phyloP scores from a whole-genome alignment of 2,329 filamentous ascomycete genomes.

The Aspergillus sp. region DNA sequence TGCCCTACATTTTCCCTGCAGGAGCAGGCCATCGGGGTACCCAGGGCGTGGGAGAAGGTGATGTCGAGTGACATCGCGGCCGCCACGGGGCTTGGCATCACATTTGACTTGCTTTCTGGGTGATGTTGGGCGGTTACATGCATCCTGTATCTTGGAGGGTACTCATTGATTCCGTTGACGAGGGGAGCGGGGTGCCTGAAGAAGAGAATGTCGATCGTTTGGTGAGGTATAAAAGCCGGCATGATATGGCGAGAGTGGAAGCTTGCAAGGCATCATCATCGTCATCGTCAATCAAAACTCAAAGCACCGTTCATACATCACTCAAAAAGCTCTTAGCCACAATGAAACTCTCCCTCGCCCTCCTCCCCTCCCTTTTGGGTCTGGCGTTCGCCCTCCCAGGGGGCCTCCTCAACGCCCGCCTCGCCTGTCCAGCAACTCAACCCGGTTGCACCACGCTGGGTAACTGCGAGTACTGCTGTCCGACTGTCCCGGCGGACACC shows the following conservation, averaged over 20 bases:
- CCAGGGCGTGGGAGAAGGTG: neutral
- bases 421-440: neutral
- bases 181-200: neutral
- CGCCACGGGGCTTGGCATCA: neutral
- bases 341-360: slow-evolving; percentile 1
- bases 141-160: neutral
- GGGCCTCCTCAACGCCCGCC: neutral
- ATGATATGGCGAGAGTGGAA: neutral
- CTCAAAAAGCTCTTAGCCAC: neutral
- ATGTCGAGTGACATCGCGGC: neutral
- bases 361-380: neutral
- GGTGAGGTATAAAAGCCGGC: neutral
- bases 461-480: slow-evolving; percentile 4
- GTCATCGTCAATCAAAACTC: neutral
- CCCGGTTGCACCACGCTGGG: slow-evolving; percentile 3
- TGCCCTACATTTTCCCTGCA: neutral
- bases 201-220: neutral
- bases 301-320: too few species aligned
- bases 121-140: neutral
- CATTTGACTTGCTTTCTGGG: neutral
- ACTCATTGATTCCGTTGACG: neutral
- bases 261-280: neutral
- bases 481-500: neutral
- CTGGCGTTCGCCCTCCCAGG: neutral
- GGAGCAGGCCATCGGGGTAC: neutral